Evolutionary conservation across 768 basidiomycete genomes (phyloP).

Genomic region (Russula earlei): DNA sequence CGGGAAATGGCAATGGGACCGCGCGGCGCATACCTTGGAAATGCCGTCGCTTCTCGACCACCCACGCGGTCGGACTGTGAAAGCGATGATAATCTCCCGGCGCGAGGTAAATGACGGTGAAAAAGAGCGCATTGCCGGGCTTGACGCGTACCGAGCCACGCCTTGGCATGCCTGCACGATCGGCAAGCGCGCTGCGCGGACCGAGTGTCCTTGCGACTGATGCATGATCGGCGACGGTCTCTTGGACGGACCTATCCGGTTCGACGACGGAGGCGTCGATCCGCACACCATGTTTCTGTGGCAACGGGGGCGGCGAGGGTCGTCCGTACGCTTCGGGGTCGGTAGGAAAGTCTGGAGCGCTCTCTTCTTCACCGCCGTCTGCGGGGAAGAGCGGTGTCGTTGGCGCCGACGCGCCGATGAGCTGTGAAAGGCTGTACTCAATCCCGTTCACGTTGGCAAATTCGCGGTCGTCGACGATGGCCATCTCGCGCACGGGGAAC

Average conservation of each 20-base stretch:
- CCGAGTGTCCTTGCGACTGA: slow-evolving; percentile 71
- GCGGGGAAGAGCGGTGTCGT: slow-evolving; percentile 29
- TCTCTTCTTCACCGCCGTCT: slow-evolving; percentile 21
- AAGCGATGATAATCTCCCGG: slow-evolving; percentile 98
- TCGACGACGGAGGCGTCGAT: slow-evolving; percentile 69
- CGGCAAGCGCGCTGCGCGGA: slow-evolving; percentile 33
- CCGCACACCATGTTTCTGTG: slow-evolving; percentile 51
- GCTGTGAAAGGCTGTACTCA: slow-evolving; percentile 85
- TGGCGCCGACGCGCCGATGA: slow-evolving; percentile 53
- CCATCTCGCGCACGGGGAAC: slow-evolving; percentile 40
- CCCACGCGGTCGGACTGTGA: slow-evolving; percentile 94
- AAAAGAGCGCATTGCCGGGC: slow-evolving; percentile 80
- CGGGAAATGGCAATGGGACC: no score
- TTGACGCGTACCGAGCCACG: slow-evolving; percentile 35
- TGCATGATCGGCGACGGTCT: slow-evolving; percentile 55
- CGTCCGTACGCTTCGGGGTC: slow-evolving; percentile 14
- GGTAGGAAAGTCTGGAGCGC: slow-evolving; percentile 18
- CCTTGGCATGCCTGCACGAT: slow-evolving; percentile 31
- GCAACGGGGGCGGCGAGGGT: slow-evolving; percentile 24
- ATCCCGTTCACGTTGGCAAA: slow-evolving; percentile 98
- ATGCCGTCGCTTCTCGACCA: slow-evolving; percentile 90
- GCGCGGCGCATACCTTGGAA: slow-evolving; percentile 83
- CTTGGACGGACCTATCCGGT: slow-evolving; percentile 41
- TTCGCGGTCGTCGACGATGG: slow-evolving; percentile 70
- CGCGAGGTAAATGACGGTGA: slow-evolving; percentile 93